phyloP scores from a whole-genome alignment of 495 filamentous ascomycete genomes.

The Xylaria cubensis region DNA sequence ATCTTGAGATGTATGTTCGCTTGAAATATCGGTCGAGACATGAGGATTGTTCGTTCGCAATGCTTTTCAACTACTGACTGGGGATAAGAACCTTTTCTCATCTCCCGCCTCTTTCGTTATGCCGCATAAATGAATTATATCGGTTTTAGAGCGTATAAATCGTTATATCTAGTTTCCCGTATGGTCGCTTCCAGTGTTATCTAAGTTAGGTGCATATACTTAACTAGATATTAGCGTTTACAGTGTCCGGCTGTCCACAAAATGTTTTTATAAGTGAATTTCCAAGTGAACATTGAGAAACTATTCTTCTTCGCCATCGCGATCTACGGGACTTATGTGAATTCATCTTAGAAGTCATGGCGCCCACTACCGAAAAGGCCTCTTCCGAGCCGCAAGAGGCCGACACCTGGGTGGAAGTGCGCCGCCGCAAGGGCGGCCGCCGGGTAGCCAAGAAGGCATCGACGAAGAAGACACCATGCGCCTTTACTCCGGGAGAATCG shows the following conservation, averaged over 20 bases:
- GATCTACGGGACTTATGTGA: background rate
- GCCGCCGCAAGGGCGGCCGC: constrained; percentile 7
- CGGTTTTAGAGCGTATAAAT: background rate
- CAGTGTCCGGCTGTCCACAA: background rate
- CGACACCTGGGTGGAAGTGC: constrained; percentile 35
- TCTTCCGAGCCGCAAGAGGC: constrained; percentile 21
- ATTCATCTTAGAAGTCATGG: constrained; percentile 2
- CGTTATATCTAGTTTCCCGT: background rate
- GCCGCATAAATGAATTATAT: no score
- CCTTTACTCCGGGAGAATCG: background rate
- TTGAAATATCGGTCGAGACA: background rate
- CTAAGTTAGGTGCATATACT: background rate
- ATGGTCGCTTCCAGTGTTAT: background rate
- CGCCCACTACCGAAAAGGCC: background rate
- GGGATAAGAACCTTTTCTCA: background rate
- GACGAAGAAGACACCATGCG: background rate
- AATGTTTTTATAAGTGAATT: background rate
- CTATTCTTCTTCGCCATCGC: background rate
- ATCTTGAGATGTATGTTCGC: background rate
- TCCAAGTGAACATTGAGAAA: background rate
- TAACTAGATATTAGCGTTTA: background rate
- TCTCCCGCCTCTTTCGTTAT: no score
- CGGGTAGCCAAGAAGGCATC: background rate
- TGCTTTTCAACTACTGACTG: background rate
- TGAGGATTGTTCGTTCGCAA: background rate